Base-by-base conservation (phyloP, 164 flowering plant species). In the Paratinospora sagittata region DNA sequence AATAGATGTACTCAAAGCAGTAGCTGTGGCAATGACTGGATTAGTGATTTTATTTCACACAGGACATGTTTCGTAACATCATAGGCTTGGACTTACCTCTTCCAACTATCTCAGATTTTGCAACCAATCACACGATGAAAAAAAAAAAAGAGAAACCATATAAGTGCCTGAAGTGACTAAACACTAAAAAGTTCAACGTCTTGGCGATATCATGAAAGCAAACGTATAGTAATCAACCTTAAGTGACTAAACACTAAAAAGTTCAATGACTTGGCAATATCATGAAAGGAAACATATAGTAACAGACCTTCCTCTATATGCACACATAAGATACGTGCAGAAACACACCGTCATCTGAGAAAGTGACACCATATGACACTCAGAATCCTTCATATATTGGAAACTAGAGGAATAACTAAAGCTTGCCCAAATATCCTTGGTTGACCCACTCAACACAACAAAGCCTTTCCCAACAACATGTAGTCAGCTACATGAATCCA, bases 81-180 rank as follows among this genome's bases (percentile, higher is more conserved):
- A 60, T 30, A 12, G 14, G 33, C 57, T 30, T 70, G 66, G 16
- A 30, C 24, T 27, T 16, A 60, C 67, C 36, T 41, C 73, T 71
- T 33, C 10, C 55, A 45, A 47, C 26, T 13, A 11, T 43, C 43
- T 43, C 61, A 70, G 27, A 16, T 45, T 19, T 55, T 55, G 24
- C 61, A 55, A 19, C 24, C 47, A 11, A 43, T 43, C 47, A 43
- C 47, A 43, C n/a, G n/a, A n/a, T n/a, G n/a, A n/a, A n/a, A 11
- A 55, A 55, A 17, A 16, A 19, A 55, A 55, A 0, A 19, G 5
- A 55, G 8, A 5, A 55, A 55, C 17, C 21, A 55, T 9, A 55
- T 9, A 55, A 55, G 61, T 43, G 21, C 45, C 13, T 17, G 33
- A 26, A 63, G 13, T 21, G 12, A 33, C 55, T 49, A 39, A 62